Percentiles rank a stretch among this genome's conserved stretches.
phyloP scores from a whole-genome alignment of 2,329 filamentous ascomycete genomes.

The Sarocladium brachiariae region DNA sequence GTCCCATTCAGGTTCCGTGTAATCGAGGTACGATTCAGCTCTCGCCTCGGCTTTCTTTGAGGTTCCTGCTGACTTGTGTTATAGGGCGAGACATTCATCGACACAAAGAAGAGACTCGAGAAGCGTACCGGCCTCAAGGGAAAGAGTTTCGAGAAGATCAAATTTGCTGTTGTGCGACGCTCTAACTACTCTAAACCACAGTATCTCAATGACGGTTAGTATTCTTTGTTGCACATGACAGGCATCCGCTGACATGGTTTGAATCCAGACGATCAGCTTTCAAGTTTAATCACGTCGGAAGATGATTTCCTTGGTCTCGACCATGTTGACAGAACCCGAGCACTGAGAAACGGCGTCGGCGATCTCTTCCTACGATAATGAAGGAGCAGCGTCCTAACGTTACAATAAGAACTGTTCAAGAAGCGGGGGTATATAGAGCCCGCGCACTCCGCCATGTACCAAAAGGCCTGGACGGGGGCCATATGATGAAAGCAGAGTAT shows the following conservation, averaged over 20 bases:
- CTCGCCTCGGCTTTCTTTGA: neutral
- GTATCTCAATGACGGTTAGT: conserved; percentile 82
- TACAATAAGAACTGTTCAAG: neutral
- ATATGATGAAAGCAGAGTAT: too few species aligned
- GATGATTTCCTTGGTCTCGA: conserved; percentile 61
- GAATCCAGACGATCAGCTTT: conserved; percentile 50
- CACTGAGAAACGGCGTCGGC: conserved; percentile 51
- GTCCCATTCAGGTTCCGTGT: conserved; percentile 88
- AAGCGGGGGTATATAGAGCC: neutral
- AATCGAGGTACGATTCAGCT: conserved; percentile 58
- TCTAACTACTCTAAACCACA: conserved; percentile 68
- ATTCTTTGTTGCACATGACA: neutral
- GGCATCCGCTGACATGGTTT: conserved; percentile 12
- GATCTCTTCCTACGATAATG: conserved; percentile 54
- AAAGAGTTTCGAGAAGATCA: conserved; percentile 98
- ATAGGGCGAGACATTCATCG: conserved; percentile 76
- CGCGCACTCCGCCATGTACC: neutral
- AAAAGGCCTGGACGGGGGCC: too few species aligned
- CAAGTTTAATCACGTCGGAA: conserved; percentile 41
- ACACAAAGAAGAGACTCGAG: conserved; percentile 91
- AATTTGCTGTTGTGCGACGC: conserved; percentile 76
- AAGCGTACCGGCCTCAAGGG: conserved; percentile 92
- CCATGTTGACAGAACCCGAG: conserved; percentile 55
- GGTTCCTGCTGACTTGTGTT: neutral
- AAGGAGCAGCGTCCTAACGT: neutral